Evolutionary conservation across 2,329 filamentous ascomycete species (phyloP).

Genomic region (Teratosphaeria destructans): DNA sequence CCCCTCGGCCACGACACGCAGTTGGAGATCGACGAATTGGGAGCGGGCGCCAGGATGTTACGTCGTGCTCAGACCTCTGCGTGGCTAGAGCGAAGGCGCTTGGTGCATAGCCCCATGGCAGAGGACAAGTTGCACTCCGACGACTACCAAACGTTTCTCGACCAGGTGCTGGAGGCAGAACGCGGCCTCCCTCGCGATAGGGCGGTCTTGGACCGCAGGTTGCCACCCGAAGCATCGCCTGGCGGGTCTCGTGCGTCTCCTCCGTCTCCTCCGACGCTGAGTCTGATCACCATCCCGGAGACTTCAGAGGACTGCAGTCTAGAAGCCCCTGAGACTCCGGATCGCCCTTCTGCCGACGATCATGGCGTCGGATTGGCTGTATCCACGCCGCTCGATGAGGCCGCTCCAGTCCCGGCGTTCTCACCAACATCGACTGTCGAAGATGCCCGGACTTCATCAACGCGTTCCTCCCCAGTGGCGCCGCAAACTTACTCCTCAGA

Average conservation of each 20-base stretch:
- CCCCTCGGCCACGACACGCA: neutral
- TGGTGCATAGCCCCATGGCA: conserved; percentile 1
- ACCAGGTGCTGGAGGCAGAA: conserved; percentile 5
- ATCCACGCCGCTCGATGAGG: neutral
- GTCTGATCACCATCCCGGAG: neutral
- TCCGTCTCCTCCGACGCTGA: neutral
- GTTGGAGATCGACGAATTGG: conserved; percentile 5
- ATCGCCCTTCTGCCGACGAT: neutral
- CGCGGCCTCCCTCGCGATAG: neutral
- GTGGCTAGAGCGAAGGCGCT: neutral
- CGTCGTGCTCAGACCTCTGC: conserved; percentile 7
- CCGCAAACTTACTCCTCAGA: neutral
- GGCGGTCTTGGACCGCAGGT: neutral
- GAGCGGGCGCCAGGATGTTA: conserved; percentile 5
- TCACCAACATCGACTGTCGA: neutral
- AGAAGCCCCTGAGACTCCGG: neutral
- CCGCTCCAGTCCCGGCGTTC: neutral
- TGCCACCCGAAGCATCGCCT: neutral
- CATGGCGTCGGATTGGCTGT: neutral
- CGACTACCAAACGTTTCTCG: conserved; percentile 6
- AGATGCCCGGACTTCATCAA: neutral
- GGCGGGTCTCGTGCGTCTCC: neutral
- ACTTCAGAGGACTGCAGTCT: neutral
- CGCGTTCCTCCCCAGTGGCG: neutral
- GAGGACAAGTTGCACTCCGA: conserved; percentile 5